Conservation (phyloP, 768 basidiomycete genomes). For the Boletus rubropictus region DNA sequence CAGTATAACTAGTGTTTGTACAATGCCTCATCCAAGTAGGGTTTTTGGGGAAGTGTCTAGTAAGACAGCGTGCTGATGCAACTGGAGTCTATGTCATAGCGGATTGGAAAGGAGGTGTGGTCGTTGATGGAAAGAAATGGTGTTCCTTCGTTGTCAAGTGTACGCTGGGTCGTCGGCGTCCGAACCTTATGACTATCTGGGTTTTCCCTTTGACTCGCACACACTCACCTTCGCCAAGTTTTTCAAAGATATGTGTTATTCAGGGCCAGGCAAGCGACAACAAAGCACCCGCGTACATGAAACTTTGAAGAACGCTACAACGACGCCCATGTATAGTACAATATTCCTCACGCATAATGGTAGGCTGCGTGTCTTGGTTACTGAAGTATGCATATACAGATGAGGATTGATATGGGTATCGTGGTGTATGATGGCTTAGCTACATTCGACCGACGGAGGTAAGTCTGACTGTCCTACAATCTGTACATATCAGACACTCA, state of each 20-base stretch:
- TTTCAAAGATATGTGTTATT: not conserved
- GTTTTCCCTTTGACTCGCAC: no score
- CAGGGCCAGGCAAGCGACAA: not conserved
- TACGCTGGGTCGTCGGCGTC: no score
- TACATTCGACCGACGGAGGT: conserved; percentile 9
- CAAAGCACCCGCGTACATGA: not conserved
- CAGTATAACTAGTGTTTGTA: no score
- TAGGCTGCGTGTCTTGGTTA: conserved; percentile 10
- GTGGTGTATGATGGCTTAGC: conserved; percentile 20
- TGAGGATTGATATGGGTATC: conserved; percentile 30
- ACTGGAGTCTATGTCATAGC: no score
- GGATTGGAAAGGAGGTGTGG: no score
- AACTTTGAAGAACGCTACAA: not conserved
- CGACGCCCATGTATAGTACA: conserved; percentile 10
- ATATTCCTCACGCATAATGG: conserved; percentile 12
- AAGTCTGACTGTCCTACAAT: conserved; percentile 2
- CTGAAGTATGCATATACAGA: conserved; percentile 29
- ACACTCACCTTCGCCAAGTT: no score
- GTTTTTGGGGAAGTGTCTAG: no score
- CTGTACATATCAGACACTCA: conserved; percentile 12
- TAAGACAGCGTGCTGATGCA: no score
- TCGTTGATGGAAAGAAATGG: no score
- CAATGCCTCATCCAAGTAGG: no score
- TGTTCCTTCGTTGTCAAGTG: no score
- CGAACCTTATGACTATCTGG: no score